Evolutionary conservation across 805 yeast species (phyloP).

Genomic region (Candida germanica): DNA sequence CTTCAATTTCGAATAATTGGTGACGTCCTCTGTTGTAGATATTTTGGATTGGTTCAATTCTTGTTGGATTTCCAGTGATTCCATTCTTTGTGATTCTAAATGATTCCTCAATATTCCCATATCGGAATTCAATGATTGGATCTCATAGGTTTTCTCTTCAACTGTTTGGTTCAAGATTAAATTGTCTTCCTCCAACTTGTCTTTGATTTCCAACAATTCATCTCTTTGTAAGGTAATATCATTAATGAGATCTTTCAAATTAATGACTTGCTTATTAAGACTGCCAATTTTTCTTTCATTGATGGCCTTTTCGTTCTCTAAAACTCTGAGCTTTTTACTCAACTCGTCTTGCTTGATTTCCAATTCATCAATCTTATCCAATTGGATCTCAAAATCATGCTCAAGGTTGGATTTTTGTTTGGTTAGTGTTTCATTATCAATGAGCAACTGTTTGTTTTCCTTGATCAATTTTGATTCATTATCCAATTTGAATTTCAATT

Average conservation of each 20-base stretch:
- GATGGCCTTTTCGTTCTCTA: conserved; percentile 32
- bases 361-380: conserved; percentile 40
- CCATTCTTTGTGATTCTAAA: conserved; percentile 30
- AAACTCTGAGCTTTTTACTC: conserved; percentile 24
- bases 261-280: conserved; percentile 48
- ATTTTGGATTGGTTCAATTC: conserved; percentile 34
- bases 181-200: conserved; percentile 28
- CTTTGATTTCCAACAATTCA: conserved; percentile 43
- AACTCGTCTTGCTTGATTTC: conserved; percentile 27
- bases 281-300: conserved; percentile 36
- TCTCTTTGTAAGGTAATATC: conserved; percentile 65
- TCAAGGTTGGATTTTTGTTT: conserved; percentile 25
- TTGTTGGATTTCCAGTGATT: conserved; percentile 28
- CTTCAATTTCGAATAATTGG: conserved; percentile 37
- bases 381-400: conserved; percentile 31
- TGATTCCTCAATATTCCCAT: conserved; percentile 32
- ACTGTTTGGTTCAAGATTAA: conserved; percentile 21
- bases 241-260: conserved; percentile 56
- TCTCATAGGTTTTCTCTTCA: conserved; percentile 22
- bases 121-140: conserved; percentile 27
- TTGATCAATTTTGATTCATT: conserved; percentile 66
- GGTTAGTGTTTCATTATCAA: conserved; percentile 51
- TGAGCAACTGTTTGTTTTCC: conserved; percentile 56
- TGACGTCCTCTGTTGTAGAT: conserved; percentile 25
- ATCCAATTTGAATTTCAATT: conserved; percentile 53